Evolutionary conservation across 345 rosid species (phyloP), one percentile per base, ranked within the genome.

Genomic region (Iberis pinnata): DNA sequence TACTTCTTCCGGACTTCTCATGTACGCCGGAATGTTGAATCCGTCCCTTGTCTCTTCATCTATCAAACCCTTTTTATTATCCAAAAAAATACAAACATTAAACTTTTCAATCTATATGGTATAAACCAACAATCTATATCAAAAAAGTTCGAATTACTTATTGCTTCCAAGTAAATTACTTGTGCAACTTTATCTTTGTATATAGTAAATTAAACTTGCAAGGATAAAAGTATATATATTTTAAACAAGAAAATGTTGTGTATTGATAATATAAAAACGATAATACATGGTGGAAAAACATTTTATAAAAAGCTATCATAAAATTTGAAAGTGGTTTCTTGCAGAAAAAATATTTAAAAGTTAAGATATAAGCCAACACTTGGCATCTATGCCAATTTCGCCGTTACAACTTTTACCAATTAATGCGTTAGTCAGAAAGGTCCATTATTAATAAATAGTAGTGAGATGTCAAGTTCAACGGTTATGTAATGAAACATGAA

Each of bases 1-100:
- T 31, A 80, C 80, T 64, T 80, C 82, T 70, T 75, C 78, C 18
- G 55, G 60, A 70, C 76, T 77, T 58, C 86, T 75, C 86, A 80
- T 77, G 65, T 77, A 80, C 26, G 80, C 75, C 12, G 80, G 86
- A 40, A 80, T 75, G 57, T 80, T 77, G 71, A 80, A 80, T 36
- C 72, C 69, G 16, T 80, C 86, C 63, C 82, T 70, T 12, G 76
- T 68, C 36, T 75, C 78, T 52, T 74, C 80, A 36, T 73, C 82
- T 44, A 80, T 70, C 61, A 80, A 61, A 14, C 76, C 75, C 82
- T 79, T 62, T 37, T 67, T 29, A 9, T 24, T n/a, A n/a, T 53
- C 50, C 49, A 58, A 12, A 66, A 7, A 16, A 36, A 18, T 25
- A 8, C 10, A 29, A 2, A 29, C 10, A 29, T 5, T 2, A 29